These are phyloP conservation scores for Aspergillus egyptiacus DNA, from an alignment of 495 filamentous ascomycete species.

Conservation along the genomic window DNA sequence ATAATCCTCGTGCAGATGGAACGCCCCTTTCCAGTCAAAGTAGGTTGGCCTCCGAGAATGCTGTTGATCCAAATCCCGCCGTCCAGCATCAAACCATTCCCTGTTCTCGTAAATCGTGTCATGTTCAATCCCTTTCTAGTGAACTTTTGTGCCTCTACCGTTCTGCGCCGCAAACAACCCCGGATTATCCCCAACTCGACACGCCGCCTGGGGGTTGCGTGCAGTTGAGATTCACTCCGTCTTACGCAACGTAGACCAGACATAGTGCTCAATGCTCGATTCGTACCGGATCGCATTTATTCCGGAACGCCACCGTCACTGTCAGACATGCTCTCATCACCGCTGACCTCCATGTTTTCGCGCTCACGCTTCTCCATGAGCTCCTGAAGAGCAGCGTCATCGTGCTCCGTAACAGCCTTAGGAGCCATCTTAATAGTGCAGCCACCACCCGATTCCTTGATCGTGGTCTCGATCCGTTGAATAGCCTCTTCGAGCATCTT, in stretches of 20 bases:
- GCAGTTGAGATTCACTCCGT: background rate
- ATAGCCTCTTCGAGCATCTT: slow-evolving; percentile 80
- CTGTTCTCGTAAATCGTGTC: slow-evolving; percentile 37
- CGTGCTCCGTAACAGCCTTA: slow-evolving; percentile 96
- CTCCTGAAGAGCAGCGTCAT: slow-evolving; percentile 92
- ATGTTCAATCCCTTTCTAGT: slow-evolving; percentile 27
- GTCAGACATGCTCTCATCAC: slow-evolving; percentile 89
- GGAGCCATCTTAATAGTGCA: slow-evolving; percentile 93
- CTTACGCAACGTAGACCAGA: background rate
- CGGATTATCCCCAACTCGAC: background rate
- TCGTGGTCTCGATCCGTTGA: slow-evolving; percentile 69
- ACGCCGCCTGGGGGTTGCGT: background rate
- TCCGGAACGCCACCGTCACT: slow-evolving; percentile 68
- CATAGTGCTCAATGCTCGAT: slow-evolving; percentile 20
- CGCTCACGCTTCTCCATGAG: slow-evolving; percentile 99
- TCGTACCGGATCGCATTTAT: slow-evolving; percentile 24
- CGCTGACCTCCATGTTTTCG: slow-evolving; percentile 94
- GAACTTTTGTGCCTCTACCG: slow-evolving; percentile 34
- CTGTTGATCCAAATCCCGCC: slow-evolving; percentile 29
- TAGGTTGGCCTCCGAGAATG: slow-evolving; percentile 13
- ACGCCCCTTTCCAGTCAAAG: slow-evolving; percentile 15
- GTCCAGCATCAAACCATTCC: slow-evolving; percentile 31
- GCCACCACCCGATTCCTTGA: slow-evolving; percentile 65
- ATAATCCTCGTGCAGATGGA: slow-evolving; percentile 12
- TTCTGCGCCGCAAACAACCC: slow-evolving; percentile 1